A percentile compares a stretch with the other conserved stretches of the same genome.
Evolutionary conservation across 2,329 filamentous ascomycete genomes (phyloP).

Genomic region (Teratosphaeria gauchensis): DNA sequence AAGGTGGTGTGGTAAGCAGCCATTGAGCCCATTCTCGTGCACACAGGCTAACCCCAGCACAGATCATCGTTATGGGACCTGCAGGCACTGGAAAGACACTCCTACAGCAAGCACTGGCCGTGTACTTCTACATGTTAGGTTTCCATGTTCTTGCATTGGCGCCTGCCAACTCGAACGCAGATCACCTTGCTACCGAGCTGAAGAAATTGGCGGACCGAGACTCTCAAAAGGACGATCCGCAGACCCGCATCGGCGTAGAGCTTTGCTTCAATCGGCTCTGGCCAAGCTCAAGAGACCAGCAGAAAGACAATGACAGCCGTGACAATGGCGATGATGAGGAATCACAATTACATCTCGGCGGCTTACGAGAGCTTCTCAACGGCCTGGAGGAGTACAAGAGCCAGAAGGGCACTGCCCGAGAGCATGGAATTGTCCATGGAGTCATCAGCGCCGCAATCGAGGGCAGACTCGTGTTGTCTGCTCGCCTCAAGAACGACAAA

Average conservation of each 20-base stretch:
- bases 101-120: constrained; percentile 9
- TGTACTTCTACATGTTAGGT: constrained; percentile 11
- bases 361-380: not conserved
- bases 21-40: not conserved
- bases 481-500: not conserved
- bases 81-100: constrained; percentile 13
- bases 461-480: not conserved
- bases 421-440: constrained; percentile 1
- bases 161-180: constrained; percentile 10
- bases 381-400: not conserved
- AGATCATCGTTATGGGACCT: constrained; percentile 5
- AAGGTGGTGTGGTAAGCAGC: constrained; percentile 1
- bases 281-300: constrained; percentile 5
- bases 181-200: constrained; percentile 4
- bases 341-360: not conserved
- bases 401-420: not conserved
- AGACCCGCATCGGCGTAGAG: not conserved
- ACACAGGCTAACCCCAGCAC: not conserved
- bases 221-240: not conserved
- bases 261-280: constrained; percentile 7
- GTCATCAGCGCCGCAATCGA: not conserved
- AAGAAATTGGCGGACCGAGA: not conserved
- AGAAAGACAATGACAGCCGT: not conserved
- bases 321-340: not conserved
- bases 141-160: constrained; percentile 8